These are phyloP conservation scores for Pouteria campechiana DNA, from an alignment of 179 eudicot species.

Conservation along the genomic window DNA sequence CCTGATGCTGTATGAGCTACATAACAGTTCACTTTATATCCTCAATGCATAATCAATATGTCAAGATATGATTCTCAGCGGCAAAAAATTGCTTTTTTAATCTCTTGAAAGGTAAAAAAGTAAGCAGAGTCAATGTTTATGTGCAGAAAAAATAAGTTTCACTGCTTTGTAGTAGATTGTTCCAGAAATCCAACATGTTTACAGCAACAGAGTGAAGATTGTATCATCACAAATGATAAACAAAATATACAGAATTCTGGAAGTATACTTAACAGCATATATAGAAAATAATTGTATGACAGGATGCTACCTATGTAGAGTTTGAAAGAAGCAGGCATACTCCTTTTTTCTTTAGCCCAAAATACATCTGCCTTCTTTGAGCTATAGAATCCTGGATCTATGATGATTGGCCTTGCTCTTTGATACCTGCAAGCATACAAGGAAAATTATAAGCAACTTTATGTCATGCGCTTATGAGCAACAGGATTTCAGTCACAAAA, in stretches of 20 bases:
- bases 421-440: slow-evolving; percentile 40
- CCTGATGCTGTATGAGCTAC: too few species aligned
- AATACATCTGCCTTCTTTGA: slow-evolving; percentile 66
- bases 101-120: too few species aligned
- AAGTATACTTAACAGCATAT: not conserved
- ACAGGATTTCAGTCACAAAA: slow-evolving; percentile 3
- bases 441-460: not conserved
- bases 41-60: too few species aligned
- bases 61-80: too few species aligned
- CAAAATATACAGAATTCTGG: not conserved
- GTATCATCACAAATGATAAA: not conserved
- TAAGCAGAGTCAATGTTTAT: too few species aligned
- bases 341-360: slow-evolving; percentile 94
- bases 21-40: too few species aligned
- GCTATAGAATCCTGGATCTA: slow-evolving; percentile 92
- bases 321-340: slow-evolving; percentile 75
- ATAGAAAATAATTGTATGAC: slow-evolving; percentile 2
- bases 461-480: not conserved
- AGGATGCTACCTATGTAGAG: slow-evolving; percentile 49
- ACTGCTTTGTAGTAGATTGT: too few species aligned
- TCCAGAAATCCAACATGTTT: too few species aligned
- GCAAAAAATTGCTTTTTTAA: too few species aligned
- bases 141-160: not conserved
- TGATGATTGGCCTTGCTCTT: slow-evolving; percentile 80
- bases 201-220: not conserved